Evolutionary conservation across 2,329 filamentous ascomycete species (phyloP), one percentile per base, ranked within the genome.

Genomic region (Phyllachora maydis): DNA sequence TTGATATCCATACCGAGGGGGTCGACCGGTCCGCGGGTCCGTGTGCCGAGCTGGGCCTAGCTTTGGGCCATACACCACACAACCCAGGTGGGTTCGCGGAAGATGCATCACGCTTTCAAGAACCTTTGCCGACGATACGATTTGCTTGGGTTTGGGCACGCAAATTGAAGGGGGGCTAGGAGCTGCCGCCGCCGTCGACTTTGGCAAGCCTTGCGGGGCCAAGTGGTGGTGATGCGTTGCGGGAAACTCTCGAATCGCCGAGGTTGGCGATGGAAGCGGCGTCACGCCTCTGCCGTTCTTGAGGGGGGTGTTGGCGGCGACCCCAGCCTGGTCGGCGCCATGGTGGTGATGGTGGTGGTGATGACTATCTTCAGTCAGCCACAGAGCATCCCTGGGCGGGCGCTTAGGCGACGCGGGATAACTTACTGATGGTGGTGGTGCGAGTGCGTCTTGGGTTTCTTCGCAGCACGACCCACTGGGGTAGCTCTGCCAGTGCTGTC

Each of bases 41-140:
- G 58, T 43, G 8, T 62, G 38, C 7, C 61, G 49, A 4, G 52
- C 50, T 1, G 62, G 50, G 32, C 54, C 60, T 4, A 91, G 54
- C 5, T 54, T 60, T 1, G 78, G 66, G 23, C 74, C 61, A 42
- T 95, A 95, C 9, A 91, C 56, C 4, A 78, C 74, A 27, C 81
- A 78, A 16, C 85, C 85, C 3, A 95, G 62, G 41, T 93, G 82
- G 26, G 68, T 63, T 7, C 82, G 72, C 6, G 78, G 75, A 11
- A 66, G 58, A 27, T 73, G 52, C 1, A 71, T 59, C 4, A 85
- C 68, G 15, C 67, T 70, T 2, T 81, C 68, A 8, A 92, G 45
- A 0, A 92, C 65, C 1, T 65, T 59, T 30, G 75, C 60, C 2
- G 74, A 76, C 7, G 63, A 64, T 13, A 91, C 59, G 10, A 61